Evolutionary conservation across 768 basidiomycete genomes (phyloP).

Genomic region (Kwoniella sp.): DNA sequence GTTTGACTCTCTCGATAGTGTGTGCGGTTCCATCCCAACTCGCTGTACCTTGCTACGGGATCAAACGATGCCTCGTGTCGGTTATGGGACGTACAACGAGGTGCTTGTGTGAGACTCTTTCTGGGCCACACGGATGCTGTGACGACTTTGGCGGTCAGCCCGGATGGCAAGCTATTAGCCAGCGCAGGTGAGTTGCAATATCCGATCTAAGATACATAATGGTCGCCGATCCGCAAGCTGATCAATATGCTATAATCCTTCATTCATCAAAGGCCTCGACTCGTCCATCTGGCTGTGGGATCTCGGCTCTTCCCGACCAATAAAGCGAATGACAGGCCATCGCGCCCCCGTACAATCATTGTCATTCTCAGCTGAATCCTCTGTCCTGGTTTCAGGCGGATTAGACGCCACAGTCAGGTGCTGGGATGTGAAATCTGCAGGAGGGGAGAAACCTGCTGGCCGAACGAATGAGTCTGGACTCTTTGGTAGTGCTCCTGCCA

Average conservation of each 20-base stretch:
- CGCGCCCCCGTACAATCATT: slow-evolving; percentile 84
- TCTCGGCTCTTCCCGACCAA: slow-evolving; percentile 84
- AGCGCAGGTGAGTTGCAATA: slow-evolving; percentile 78
- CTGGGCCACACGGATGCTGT: slow-evolving; percentile 90
- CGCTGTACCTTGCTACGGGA: slow-evolving; percentile 92
- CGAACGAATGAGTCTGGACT: background rate
- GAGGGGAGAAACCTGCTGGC: slow-evolving; percentile 60
- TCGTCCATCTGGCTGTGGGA: slow-evolving; percentile 86
- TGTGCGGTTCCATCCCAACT: slow-evolving; percentile 95
- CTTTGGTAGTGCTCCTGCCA: slow-evolving; percentile 12
- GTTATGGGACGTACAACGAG: slow-evolving; percentile 97
- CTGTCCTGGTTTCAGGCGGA: slow-evolving; percentile 83
- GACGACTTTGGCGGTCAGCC: slow-evolving; percentile 81
- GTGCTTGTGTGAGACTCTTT: slow-evolving; percentile 90
- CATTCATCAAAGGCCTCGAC: slow-evolving; percentile 82
- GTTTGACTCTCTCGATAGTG: slow-evolving; percentile 62
- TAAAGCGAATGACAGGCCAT: slow-evolving; percentile 97
- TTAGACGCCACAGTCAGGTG: slow-evolving; percentile 97
- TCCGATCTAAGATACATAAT: no score
- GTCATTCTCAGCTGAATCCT: slow-evolving; percentile 88
- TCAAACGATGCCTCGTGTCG: slow-evolving; percentile 95
- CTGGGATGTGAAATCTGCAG: slow-evolving; percentile 88
- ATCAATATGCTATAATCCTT: no score
- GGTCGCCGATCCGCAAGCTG: no score
- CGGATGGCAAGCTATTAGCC: slow-evolving; percentile 91